Conservation (phyloP, 139 green algal species). For the Micractinium conductrix region DNA sequence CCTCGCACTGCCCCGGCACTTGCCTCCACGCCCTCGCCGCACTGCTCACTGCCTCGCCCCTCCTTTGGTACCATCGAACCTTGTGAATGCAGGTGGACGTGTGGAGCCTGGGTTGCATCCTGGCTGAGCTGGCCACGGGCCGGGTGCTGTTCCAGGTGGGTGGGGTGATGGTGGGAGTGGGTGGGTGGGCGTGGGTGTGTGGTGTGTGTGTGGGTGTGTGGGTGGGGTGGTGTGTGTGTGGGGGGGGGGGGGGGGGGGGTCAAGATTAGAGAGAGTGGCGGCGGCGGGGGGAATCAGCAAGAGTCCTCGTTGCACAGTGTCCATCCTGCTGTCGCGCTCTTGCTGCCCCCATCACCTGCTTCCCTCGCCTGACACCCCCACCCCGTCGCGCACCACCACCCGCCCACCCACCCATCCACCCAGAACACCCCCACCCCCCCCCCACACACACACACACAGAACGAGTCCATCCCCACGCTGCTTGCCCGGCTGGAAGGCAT, state of each 20-base stretch:
- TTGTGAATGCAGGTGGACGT: too few species aligned
- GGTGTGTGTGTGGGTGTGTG: not conserved
- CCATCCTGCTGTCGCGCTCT: too few species aligned
- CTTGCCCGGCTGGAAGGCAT: conserved; percentile 92
- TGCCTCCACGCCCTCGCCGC: too few species aligned
- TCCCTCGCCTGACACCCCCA: not conserved
- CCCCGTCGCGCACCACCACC: not conserved
- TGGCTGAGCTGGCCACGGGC: conserved; percentile 94
- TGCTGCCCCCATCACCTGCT: not conserved
- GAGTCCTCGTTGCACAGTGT: too few species aligned
- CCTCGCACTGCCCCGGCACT: too few species aligned
- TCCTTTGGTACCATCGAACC: too few species aligned
- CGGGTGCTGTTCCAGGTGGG: conserved; percentile 86
- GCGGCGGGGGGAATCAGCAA: too few species aligned
- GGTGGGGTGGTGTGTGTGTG: not conserved
- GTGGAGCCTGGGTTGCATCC: conserved; percentile 96
- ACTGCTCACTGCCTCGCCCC: too few species aligned
- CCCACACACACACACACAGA: conserved; percentile 61
- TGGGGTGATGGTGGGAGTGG: too few species aligned
- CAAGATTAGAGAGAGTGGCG: too few species aligned
- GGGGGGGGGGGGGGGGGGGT: too few species aligned
- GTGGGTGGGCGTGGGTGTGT: not conserved
- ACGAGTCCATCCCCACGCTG: conserved; percentile 84
- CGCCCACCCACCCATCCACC: not conserved
- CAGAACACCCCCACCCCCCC: not conserved